Conservation (phyloP, 768 basidiomycete genomes). For the Tylopilus plumbeoviolaceoides region DNA sequence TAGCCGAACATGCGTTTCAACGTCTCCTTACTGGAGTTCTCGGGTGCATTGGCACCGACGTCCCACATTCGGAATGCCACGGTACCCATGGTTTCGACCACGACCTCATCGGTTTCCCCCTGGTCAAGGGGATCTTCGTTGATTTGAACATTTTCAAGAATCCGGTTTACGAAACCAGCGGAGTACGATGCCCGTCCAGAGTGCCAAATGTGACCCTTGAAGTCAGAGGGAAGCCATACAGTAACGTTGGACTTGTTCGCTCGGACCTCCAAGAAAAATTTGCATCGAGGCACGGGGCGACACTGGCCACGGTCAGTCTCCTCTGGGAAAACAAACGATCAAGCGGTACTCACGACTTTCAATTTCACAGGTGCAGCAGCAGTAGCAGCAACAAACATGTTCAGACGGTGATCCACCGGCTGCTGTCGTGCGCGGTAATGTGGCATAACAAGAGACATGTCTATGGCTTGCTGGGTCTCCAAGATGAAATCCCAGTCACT, state of each 20-base stretch:
- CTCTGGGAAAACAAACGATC: not conserved
- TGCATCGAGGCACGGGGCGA: slow-evolving; percentile 48
- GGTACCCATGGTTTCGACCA: slow-evolving; percentile 55
- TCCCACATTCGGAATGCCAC: slow-evolving; percentile 82
- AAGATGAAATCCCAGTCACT: slow-evolving; percentile 70
- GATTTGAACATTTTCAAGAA: slow-evolving; percentile 49
- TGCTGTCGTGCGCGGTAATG: slow-evolving; percentile 76
- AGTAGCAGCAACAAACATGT: slow-evolving; percentile 61
- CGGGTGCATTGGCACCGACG: slow-evolving; percentile 58
- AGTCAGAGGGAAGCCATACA: slow-evolving; percentile 77
- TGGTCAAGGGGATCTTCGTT: slow-evolving; percentile 37
- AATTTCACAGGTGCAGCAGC: slow-evolving; percentile 55
- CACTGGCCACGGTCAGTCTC: slow-evolving; percentile 39
- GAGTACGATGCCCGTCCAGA: slow-evolving; percentile 55
- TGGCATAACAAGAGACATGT: slow-evolving; percentile 66
- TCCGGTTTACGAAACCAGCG: slow-evolving; percentile 68
- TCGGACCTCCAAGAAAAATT: slow-evolving; percentile 62
- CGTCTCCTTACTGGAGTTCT: slow-evolving; percentile 57
- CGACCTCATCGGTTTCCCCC: slow-evolving; percentile 55
- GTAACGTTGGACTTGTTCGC: slow-evolving; percentile 67
- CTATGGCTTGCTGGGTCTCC: slow-evolving; percentile 47
- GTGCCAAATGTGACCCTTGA: slow-evolving; percentile 62
- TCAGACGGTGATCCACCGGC: slow-evolving; percentile 66
- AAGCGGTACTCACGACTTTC: slow-evolving; percentile 57
- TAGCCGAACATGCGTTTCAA: slow-evolving; percentile 63